Base-by-base conservation (phyloP, 306 rosid genomes). In the Prunus armeniaca region DNA sequence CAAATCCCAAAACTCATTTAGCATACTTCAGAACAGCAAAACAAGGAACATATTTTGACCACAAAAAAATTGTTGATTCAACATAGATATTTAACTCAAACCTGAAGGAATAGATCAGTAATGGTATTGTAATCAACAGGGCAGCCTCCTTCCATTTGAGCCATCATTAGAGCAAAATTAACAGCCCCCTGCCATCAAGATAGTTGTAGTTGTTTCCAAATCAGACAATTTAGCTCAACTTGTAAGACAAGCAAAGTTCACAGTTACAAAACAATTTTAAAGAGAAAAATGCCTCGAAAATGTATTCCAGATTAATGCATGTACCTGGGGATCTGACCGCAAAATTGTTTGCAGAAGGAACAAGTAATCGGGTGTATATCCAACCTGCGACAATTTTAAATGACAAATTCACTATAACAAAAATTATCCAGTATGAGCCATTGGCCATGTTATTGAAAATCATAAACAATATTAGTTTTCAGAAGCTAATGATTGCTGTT, bases 101-200 rank as follows among this genome's bases (percentile, higher is more conserved):
- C 99, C 98, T 96, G 99, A 80, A 92, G 99, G 81, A 96, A 96
- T 78, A 96, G 88, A 89, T 91, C 98, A 11, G 99, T 91, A 79
- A 96, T 92, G 83, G 98, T 92, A 77, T 92, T 96, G 88, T 96
- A 96, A 75, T 96, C 99, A 82, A 96, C 76, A 8, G 99, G 99
- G 76, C 97, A 92, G 69, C 99, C 99, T 66, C 99, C 99, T 84
- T 96, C 99, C 99, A 96, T 91, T 92, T 91, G 98, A 65, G 99
- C 89, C 99, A 96, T 91, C 99, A 96, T 96, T 78, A 96, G 82
- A 67, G 98, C 94, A 87, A 96, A 92, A 89, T 92, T 96, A 75
- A 96, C 99, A 69, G 99, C 99, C 78, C 98, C 98, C 99, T 96
- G 85, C 73, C 78, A 76, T 58, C 72, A 57, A 47, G 51, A 73